Conservation (phyloP, 2,329 filamentous ascomycete species). For the Neurospora sp. region DNA sequence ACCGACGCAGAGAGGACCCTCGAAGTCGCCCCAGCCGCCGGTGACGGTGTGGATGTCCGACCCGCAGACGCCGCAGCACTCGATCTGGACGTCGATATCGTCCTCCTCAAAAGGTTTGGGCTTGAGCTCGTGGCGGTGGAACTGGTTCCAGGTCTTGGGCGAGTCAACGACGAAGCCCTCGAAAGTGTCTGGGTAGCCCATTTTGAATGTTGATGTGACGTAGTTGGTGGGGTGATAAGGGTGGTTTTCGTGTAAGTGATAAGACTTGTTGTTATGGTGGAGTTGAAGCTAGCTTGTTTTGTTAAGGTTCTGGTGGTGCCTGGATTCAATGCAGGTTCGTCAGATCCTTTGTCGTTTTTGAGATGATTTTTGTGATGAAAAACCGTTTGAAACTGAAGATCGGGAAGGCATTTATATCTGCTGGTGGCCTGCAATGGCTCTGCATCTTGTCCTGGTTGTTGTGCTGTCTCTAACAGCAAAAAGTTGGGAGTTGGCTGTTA, state of each 20-base stretch:
- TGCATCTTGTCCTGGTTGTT: background rate
- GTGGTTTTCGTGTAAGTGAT: background rate
- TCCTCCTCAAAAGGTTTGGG: constrained; percentile 25
- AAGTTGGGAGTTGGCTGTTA: background rate
- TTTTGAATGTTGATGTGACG: constrained; percentile 13
- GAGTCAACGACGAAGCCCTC: constrained; percentile 33
- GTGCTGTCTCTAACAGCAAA: background rate
- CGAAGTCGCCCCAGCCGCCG: constrained; percentile 39
- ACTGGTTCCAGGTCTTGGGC: constrained; percentile 32
- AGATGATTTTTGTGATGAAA: background rate
- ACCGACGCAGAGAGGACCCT: constrained; percentile 42
- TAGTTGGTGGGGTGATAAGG: background rate
- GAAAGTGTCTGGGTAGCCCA: constrained; percentile 37
- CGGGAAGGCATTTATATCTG: background rate
- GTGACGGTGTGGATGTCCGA: constrained; percentile 51
- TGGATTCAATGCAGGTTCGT: background rate
- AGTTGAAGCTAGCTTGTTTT: background rate
- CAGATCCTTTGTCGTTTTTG: background rate
- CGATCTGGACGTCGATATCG: constrained; percentile 56
- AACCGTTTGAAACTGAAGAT: background rate
- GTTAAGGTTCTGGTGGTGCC: background rate
- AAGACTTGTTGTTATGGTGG: background rate
- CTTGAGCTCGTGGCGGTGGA: constrained; percentile 27
- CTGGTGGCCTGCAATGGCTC: background rate
- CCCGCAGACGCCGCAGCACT: constrained; percentile 54